phyloP scores from a whole-genome alignment of 176 grass and related monocot species.

The Pharus latifolius region DNA sequence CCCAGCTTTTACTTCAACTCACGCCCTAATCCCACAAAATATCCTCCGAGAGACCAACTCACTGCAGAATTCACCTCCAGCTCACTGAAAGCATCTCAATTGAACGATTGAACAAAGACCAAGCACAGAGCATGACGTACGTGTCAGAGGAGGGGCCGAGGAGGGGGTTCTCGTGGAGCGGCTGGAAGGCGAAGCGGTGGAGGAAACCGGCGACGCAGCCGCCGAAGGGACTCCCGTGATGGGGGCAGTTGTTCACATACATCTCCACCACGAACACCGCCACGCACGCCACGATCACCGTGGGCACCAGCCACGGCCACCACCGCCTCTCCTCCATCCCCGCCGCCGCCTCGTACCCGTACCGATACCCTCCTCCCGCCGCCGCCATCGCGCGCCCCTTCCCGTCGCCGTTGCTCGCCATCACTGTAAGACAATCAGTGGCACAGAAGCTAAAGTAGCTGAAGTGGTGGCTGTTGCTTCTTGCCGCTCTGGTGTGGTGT shows the following conservation, averaged over 20 bases:
- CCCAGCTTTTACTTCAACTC: background rate
- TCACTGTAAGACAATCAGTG: constrained; percentile 3
- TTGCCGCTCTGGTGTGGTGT: background rate
- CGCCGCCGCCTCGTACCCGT: constrained; percentile 37
- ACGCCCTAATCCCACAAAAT: background rate
- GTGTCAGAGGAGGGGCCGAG: constrained; percentile 67
- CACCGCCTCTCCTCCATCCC: constrained; percentile 42
- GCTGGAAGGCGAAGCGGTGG: constrained; percentile 81
- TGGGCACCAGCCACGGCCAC: constrained; percentile 84
- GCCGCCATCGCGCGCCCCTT: constrained; percentile 28
- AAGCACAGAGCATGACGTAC: constrained; percentile 9
- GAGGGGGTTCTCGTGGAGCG: constrained; percentile 81
- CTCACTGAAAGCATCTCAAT: background rate
- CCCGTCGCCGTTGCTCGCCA: constrained; percentile 32
- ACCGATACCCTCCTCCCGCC: constrained; percentile 11
- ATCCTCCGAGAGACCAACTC: background rate
- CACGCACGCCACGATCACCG: constrained; percentile 65
- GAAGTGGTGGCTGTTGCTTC: constrained; percentile 5
- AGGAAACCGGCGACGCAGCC: constrained; percentile 66
- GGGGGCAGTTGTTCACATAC: constrained; percentile 84
- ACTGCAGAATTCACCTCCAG: background rate
- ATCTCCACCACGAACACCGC: constrained; percentile 81
- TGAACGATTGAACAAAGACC: background rate
- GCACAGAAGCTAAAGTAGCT: background rate
- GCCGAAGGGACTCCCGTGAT: constrained; percentile 19